A percentile compares a stretch with the other conserved stretches of the same genome.
phyloP scores from a whole-genome alignment of 495 filamentous ascomycete genomes.

The Hypoxylon crocopeplum region DNA sequence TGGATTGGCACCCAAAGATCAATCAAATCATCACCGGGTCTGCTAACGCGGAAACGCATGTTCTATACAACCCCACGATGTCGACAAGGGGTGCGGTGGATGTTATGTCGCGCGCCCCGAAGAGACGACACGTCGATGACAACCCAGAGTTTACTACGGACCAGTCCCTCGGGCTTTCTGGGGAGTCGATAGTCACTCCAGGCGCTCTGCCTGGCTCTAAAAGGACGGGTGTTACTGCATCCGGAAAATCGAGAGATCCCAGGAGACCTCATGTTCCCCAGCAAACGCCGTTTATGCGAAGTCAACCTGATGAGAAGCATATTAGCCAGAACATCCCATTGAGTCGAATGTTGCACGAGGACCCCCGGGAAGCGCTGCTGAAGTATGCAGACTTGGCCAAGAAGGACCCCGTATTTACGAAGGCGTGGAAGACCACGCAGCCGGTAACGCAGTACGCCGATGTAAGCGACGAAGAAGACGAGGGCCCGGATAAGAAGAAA shows the following conservation, averaged over 20 bases:
- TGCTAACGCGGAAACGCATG: conserved; percentile 83
- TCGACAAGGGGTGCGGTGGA: conserved; percentile 83
- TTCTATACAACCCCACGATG: conserved; percentile 86
- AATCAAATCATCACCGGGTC: conserved; percentile 97
- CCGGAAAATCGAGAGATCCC: conserved; percentile 80
- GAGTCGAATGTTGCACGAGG: conserved; percentile 95
- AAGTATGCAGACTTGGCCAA: conserved; percentile 95
- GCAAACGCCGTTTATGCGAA: conserved; percentile 91
- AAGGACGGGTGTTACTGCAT: conserved; percentile 71
- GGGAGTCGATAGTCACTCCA: conserved; percentile 78
- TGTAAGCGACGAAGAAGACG: conserved; percentile 87
- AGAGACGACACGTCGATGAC: conserved; percentile 93
- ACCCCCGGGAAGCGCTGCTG: conserved; percentile 90
- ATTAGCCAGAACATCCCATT: conserved; percentile 87
- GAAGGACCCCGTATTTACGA: conserved; percentile 92
- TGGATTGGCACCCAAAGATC: conserved; percentile 90
- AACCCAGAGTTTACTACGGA: conserved; percentile 86
- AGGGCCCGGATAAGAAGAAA: conserved; percentile 72
- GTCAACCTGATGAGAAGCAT: conserved; percentile 87
- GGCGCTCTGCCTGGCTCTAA: conserved; percentile 56
- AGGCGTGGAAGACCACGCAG: conserved; percentile 91
- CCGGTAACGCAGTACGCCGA: conserved; percentile 92
- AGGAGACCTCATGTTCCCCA: conserved; percentile 80
- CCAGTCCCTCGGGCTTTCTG: conserved; percentile 75
- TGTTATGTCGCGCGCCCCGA: conserved; percentile 92